Base-by-base conservation (phyloP, 2,329 filamentous ascomycete genomes). In the Alternaria panax region DNA sequence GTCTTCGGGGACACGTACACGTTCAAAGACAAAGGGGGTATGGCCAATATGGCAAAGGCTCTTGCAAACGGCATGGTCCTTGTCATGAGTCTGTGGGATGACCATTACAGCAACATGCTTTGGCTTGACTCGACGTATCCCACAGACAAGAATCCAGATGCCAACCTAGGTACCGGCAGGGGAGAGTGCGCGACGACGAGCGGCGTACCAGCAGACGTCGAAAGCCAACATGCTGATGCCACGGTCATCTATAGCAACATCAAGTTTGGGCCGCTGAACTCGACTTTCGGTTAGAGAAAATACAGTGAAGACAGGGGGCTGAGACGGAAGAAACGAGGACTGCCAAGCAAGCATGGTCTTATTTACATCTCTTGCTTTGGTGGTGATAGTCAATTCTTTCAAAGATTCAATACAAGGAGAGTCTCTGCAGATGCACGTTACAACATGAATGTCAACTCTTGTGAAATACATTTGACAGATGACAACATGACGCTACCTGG, bases 71-170 rank as follows among this genome's bases (percentile, higher is more conserved):
- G 86, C 14, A 87, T 89, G 86, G 87, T 88, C 24, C 81, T 90
- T 12, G 86, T 88, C 59, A 82, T 90, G 81, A 83, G 80, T 48
- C 77, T 88, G 59, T 86, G 83, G 83, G 86, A 90, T 71, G 89
- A 91, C 75, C 85, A 90, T 78, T 79, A 85, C 65, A 78, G 84
- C 69, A 84, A 89, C 77, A 92, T 92, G 88, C 84, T 89, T 69
- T 92, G 90, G 90, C 85, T 92, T 63, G 89, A 92, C 80, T 85
- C 84, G 63, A 85, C 79, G 68, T 89, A 85, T 79, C 88, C 88
- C 18, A 79, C 80, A 42, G 70, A 77, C 54, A 71, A 64, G 54
- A 66, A 76, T 48, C 51, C 65, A 9, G 65, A 56, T 14, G 48
- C 59, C 24, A 55, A 66, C 38, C 73, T 72, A 24, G 76, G 76